Evolutionary conservation across 768 basidiomycete species (phyloP).

Genomic region (Lyophyllum atratum): DNA sequence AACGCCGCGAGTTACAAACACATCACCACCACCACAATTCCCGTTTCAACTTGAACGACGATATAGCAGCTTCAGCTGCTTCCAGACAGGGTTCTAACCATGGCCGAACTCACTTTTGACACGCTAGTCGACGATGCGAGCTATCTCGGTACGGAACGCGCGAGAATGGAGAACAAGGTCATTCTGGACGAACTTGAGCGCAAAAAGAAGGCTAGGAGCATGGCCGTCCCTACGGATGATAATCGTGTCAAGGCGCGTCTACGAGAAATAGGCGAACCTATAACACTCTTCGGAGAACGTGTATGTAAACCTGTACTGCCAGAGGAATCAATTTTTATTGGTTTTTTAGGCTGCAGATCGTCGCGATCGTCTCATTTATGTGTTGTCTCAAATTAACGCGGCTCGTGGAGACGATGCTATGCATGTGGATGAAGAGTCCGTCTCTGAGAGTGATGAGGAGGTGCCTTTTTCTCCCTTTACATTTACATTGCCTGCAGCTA

Average conservation of each 20-base stretch:
- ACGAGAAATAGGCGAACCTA: slow-evolving; percentile 93
- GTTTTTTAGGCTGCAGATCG: slow-evolving; percentile 84
- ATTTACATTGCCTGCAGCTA: slow-evolving; percentile 1
- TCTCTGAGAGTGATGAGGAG: slow-evolving; percentile 77
- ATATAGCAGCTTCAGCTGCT: not conserved
- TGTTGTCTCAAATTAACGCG: slow-evolving; percentile 90
- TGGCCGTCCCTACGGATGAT: slow-evolving; percentile 98
- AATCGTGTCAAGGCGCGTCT: slow-evolving; percentile 86
- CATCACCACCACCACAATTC: not conserved
- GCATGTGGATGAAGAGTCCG: slow-evolving; percentile 71
- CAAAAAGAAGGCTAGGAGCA: slow-evolving; percentile 90
- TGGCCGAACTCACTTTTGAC: slow-evolving; percentile 79
- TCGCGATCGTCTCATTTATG: slow-evolving; percentile 92
- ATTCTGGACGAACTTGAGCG: slow-evolving; percentile 96
- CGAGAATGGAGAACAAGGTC: slow-evolving; percentile 79
- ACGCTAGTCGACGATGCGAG: slow-evolving; percentile 78
- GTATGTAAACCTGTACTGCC: slow-evolving; percentile 51
- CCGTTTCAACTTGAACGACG: not conserved
- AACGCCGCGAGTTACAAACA: too few relatives aligned
- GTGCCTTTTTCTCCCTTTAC: slow-evolving; percentile 34
- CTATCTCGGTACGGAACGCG: slow-evolving; percentile 73
- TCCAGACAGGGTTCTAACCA: slow-evolving; percentile 27
- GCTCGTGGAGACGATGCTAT: slow-evolving; percentile 82
- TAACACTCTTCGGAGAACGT: slow-evolving; percentile 96
- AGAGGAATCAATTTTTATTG: slow-evolving; percentile 10